Evolutionary conservation across 176 grass and related monocot genomes (phyloP).

Genomic region (Avena sativa): DNA sequence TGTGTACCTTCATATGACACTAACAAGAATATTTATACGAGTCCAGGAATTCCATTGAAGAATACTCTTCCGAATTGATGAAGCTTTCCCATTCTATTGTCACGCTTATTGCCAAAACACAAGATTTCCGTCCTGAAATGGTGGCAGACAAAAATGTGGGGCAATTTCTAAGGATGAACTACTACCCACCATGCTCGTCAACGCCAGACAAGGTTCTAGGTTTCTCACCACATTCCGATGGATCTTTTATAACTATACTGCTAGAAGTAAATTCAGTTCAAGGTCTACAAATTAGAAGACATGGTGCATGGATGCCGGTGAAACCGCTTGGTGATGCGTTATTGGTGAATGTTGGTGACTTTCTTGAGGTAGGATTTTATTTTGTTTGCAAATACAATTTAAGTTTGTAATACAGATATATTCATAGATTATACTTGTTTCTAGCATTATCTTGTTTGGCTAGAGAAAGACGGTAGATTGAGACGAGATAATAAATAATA

Average conservation of each 20-base stretch:
- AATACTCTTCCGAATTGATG: slow-evolving; percentile 49
- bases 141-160: slow-evolving; percentile 36
- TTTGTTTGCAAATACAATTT: not conserved
- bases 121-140: slow-evolving; percentile 31
- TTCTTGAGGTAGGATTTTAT: slow-evolving; percentile 52
- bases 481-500: not conserved
- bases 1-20: not conserved
- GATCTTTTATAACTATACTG: slow-evolving; percentile 44
- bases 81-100: slow-evolving; percentile 44
- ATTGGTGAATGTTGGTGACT: slow-evolving; percentile 57
- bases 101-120: slow-evolving; percentile 39
- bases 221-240: slow-evolving; percentile 58
- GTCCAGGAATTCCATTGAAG: slow-evolving; percentile 50
- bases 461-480: not conserved
- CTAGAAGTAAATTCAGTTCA: slow-evolving; percentile 56
- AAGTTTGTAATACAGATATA: not conserved
- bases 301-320: slow-evolving; percentile 40
- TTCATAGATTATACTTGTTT: not conserved
- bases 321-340: slow-evolving; percentile 42
- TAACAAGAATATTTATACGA: not conserved
- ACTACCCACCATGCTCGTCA: slow-evolving; percentile 63
- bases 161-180: slow-evolving; percentile 62
- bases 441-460: not conserved
- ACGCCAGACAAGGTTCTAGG: slow-evolving; percentile 61
- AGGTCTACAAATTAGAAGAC: slow-evolving; percentile 58